phyloP scores from a whole-genome alignment of 2,329 filamentous ascomycete species.

The Periconia digitata region DNA sequence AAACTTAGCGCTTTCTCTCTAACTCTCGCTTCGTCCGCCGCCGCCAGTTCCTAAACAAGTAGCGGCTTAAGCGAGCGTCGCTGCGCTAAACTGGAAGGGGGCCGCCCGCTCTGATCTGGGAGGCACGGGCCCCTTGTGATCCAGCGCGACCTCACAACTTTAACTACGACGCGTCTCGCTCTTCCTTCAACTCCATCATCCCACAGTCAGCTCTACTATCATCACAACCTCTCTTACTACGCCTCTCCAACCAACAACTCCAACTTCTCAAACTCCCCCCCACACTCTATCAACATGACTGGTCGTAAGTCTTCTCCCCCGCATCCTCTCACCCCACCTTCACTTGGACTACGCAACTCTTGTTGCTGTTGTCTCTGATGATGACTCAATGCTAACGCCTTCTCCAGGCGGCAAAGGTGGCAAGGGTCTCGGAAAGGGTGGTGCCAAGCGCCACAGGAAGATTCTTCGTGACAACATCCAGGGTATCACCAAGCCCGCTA shows the following conservation, averaged over 20 bases:
- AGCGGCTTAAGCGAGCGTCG: slow-evolving; percentile 33
- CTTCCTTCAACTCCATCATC: slow-evolving; percentile 21
- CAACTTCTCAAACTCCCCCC: slow-evolving; percentile 8
- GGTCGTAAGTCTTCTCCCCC: slow-evolving; percentile 47
- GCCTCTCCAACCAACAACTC: slow-evolving; percentile 18
- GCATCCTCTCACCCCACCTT: slow-evolving; percentile 3
- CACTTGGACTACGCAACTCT: slow-evolving; percentile 1
- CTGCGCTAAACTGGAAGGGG: slow-evolving; percentile 19
- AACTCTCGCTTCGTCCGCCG: slow-evolving; percentile 23
- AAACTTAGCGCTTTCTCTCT: not conserved
- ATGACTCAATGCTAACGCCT: slow-evolving; percentile 47
- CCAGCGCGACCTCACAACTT: slow-evolving; percentile 28
- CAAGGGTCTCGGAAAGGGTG: slow-evolving; percentile 97
- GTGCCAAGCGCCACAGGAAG: slow-evolving; percentile 98
- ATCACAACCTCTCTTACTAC: slow-evolving; percentile 12
- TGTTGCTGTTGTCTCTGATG: slow-evolving; percentile 4
- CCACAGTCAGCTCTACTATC: slow-evolving; percentile 14
- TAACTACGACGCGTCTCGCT: slow-evolving; percentile 20
- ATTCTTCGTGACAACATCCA: slow-evolving; percentile 99
- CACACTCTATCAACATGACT: slow-evolving; percentile 51
- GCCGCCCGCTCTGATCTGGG: slow-evolving; percentile 30
- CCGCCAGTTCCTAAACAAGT: too few species aligned
- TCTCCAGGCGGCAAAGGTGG: slow-evolving; percentile 84
- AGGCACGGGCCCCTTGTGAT: slow-evolving; percentile 37
- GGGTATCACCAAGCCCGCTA: slow-evolving; percentile 98